These are phyloP conservation scores for Ophiocordyceps camponoti-saundersi DNA, from an alignment of 2,329 filamentous ascomycete species.

Conservation along the genomic window DNA sequence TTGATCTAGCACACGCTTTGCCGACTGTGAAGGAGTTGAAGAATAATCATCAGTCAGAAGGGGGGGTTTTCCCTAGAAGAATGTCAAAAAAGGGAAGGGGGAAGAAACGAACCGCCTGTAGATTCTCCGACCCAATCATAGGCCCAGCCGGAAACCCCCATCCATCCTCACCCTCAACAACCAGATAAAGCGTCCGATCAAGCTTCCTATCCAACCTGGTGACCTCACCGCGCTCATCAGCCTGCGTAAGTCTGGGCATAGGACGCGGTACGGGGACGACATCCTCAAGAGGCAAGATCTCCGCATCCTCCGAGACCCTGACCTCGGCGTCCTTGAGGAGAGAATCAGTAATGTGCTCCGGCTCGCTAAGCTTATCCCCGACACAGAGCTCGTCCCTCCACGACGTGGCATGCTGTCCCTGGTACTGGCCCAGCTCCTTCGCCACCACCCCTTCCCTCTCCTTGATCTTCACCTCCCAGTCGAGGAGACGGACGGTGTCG, in stretches of 20 bases:
- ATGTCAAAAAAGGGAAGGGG: not conserved
- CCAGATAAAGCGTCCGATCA: constrained; percentile 70
- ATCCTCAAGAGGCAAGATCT: constrained; percentile 38
- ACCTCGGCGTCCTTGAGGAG: constrained; percentile 61
- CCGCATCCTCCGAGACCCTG: constrained; percentile 40
- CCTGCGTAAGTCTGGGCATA: constrained; percentile 54
- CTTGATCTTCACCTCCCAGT: constrained; percentile 76
- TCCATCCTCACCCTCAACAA: constrained; percentile 57
- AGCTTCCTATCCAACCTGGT: constrained; percentile 65
- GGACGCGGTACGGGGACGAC: constrained; percentile 55
- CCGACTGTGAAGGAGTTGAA: constrained; percentile 51
- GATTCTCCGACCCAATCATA: constrained; percentile 52
- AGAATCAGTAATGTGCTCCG: constrained; percentile 47
- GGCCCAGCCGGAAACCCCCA: constrained; percentile 74
- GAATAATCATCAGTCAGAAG: not conserved
- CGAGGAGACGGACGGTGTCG: constrained; percentile 65
- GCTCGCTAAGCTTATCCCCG: constrained; percentile 49
- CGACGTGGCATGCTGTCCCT: constrained; percentile 46
- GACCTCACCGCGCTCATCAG: constrained; percentile 58
- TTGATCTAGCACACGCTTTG: constrained; percentile 59
- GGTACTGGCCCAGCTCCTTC: constrained; percentile 74
- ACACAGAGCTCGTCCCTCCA: constrained; percentile 89
- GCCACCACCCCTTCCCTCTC: constrained; percentile 58
- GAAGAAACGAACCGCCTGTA: constrained; percentile 53
- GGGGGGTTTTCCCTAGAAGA: not conserved